Evolutionary conservation across 208 protist species (phyloP).

Genomic region (Leishmania tarentolae): DNA sequence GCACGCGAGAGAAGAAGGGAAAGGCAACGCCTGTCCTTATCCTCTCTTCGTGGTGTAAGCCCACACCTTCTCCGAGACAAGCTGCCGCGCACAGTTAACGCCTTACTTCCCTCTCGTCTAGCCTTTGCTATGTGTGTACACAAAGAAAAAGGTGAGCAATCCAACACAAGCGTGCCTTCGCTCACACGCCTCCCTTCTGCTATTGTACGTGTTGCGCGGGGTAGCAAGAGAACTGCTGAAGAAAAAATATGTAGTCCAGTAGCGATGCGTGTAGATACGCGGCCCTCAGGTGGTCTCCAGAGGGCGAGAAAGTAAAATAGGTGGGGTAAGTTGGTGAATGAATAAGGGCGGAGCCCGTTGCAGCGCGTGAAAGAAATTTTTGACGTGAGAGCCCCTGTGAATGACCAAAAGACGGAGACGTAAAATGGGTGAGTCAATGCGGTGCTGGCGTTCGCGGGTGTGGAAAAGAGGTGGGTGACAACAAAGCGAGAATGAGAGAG

Average conservation of each 20-base stretch:
- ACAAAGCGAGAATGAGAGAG: not conserved
- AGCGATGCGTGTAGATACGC: not conserved
- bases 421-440: not conserved
- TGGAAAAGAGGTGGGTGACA: not conserved
- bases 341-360: not conserved
- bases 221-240: not conserved
- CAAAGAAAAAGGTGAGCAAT: not conserved
- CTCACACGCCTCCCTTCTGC: not conserved
- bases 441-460: not conserved
- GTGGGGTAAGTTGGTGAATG: not conserved
- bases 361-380: not conserved
- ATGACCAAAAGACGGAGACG: not conserved
- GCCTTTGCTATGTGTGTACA: not conserved
- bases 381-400: not conserved
- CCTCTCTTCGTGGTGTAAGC: not conserved
- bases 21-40: not conserved
- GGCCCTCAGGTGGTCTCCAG: constrained; percentile 1
- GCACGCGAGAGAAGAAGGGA: not conserved
- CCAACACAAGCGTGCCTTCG: not conserved
- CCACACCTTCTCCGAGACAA: not conserved
- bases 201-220: not conserved
- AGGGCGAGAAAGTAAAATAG: not conserved
- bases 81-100: not conserved
- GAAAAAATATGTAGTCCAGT: not conserved
- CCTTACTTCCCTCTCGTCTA: not conserved